Evolutionary conservation across 257 asterid genomes (phyloP).

Genomic region (Petunia secreta): DNA sequence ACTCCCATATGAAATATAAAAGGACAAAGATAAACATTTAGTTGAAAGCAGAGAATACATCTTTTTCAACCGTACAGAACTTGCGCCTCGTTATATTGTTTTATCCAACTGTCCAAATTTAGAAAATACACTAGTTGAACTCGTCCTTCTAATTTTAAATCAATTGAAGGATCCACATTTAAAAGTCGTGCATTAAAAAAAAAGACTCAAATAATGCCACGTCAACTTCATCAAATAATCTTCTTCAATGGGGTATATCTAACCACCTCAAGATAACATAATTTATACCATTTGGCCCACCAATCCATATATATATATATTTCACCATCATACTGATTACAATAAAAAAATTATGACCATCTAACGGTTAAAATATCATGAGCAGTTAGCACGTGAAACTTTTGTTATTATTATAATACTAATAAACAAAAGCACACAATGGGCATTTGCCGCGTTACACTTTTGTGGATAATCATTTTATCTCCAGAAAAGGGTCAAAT

Average conservation of each 20-base stretch:
- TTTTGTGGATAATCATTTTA: not conserved
- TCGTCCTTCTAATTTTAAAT: not conserved
- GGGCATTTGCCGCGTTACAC: slow-evolving; percentile 23
- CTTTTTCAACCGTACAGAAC: not conserved
- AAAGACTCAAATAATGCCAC: not conserved
- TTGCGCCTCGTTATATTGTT: not conserved
- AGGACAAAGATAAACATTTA: not conserved
- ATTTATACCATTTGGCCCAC: not conserved
- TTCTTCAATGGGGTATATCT: not conserved
- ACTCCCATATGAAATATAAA: not conserved
- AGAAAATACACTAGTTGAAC: not conserved
- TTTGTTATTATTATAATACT: not conserved
- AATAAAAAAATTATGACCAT: not conserved
- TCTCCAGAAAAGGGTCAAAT: not conserved
- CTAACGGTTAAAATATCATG: not conserved
- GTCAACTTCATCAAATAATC: slow-evolving; percentile 14
- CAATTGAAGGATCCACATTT: not conserved
- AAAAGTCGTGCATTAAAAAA: not conserved
- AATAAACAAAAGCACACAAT: not conserved
- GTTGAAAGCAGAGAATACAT: not conserved
- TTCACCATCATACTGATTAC: not conserved
- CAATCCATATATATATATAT: not conserved
- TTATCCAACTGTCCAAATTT: not conserved
- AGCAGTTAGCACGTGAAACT: not conserved
- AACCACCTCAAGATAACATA: not conserved